Evolutionary conservation across 306 rosid species (phyloP).

Genomic region (Cicer cuneatum): DNA sequence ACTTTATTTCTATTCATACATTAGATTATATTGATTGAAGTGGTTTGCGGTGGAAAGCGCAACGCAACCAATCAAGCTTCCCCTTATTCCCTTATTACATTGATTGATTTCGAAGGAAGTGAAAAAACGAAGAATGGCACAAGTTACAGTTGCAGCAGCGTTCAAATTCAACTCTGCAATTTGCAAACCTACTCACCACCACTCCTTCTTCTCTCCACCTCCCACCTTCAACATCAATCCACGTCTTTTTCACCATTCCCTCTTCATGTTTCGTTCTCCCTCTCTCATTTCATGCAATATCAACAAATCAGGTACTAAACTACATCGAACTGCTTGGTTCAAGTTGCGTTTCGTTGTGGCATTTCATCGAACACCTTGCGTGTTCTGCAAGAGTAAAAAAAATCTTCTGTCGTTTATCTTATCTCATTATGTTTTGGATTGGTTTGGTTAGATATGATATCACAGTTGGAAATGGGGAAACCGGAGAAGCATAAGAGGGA

Average conservation of each 20-base stretch:
- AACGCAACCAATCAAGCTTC: not conserved
- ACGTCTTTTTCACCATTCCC: slow-evolving; percentile 21
- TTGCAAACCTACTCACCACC: slow-evolving; percentile 3
- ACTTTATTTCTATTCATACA: too few relatives aligned
- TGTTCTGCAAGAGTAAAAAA: slow-evolving; percentile 27
- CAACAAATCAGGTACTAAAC: slow-evolving; percentile 58
- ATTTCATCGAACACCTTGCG: slow-evolving; percentile 51
- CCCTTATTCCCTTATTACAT: not conserved
- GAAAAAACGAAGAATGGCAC: slow-evolving; percentile 3
- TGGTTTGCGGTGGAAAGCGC: too few relatives aligned
- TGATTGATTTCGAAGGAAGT: not conserved
- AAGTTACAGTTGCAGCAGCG: not conserved
- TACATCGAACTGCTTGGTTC: not conserved
- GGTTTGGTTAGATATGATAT: slow-evolving; percentile 64
- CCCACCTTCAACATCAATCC: slow-evolving; percentile 33
- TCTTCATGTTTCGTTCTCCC: slow-evolving; percentile 34
- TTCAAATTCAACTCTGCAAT: slow-evolving; percentile 1
- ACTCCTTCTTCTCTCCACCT: slow-evolving; percentile 32
- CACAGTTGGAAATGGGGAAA: slow-evolving; percentile 76
- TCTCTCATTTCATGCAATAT: slow-evolving; percentile 50
- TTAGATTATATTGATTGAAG: too few relatives aligned
- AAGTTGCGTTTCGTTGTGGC: slow-evolving; percentile 19
- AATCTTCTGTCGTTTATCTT: not conserved
- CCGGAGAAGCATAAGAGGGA: slow-evolving; percentile 54
- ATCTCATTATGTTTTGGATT: not conserved